Base-by-base conservation (phyloP, 805 yeast genomes). In the Wickerhamia fluorescens region DNA sequence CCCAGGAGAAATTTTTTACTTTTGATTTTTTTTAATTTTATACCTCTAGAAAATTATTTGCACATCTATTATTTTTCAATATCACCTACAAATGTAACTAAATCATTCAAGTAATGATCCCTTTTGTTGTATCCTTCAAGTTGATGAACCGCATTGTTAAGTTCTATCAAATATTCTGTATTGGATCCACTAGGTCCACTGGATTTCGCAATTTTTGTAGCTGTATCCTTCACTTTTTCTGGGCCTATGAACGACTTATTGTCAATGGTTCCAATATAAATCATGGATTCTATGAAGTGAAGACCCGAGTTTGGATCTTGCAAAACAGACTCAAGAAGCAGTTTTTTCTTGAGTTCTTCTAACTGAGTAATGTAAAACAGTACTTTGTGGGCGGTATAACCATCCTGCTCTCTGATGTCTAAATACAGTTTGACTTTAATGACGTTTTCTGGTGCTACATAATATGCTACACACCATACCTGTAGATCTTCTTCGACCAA, bases 231-330 rank as follows among this genome's bases (percentile, higher is more conserved):
- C 0, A 79, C 58, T 3, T 49, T 47, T 48, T 87, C 94, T 1
- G 95, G 94, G 0, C 96, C 96, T 3, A 85, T 65, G 45, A 87
- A 89, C 3, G 95, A 84, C 29, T 66, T 78, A 45, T 87, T 88
- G 9, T 73, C 79, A 1, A 77, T 69, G 1, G 89, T 81, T 0
- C 96, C 96, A 13, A 88, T 83, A 50, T 88, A 88, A 0, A 85
- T 85, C 15, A 62, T 56, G 14, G 92, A 76, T 7, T 57, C 59
- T 29, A 80, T 66, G 16, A 58, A 42, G 19, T 53, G 60, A 28
- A 61, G 61, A 5, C 72, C 72, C 3, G 61, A 38, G 13, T 29
- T 30, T 1, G 55, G 48, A n/a, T 42, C 42, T n/a, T 13, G 28
- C n/a, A n/a, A n/a, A 18, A 18, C 10, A 18, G 20, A 10, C 7